Evolutionary conservation across 768 basidiomycete genomes (phyloP).

Genomic region (Leccinum imitatum): DNA sequence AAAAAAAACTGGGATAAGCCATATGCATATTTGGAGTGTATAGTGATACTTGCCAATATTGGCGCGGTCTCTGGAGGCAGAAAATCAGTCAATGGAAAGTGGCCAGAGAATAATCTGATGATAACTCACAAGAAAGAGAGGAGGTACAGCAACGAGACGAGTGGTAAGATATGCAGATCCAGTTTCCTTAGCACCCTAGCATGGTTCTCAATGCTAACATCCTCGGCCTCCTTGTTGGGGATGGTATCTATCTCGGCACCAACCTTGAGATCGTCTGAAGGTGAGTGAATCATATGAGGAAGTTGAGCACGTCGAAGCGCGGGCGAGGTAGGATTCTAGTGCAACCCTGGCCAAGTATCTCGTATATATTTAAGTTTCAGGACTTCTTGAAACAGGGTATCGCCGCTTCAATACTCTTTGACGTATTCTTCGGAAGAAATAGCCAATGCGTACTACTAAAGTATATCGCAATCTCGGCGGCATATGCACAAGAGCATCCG

Average conservation of each 20-base stretch:
- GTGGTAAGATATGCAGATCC: background rate
- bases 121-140: constrained; percentile 1
- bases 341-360: background rate
- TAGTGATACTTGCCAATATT: constrained; percentile 39
- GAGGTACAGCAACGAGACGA: background rate
- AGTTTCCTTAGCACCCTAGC: background rate
- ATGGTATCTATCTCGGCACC: constrained; percentile 3
- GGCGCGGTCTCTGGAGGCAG: constrained; percentile 38
- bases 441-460: background rate
- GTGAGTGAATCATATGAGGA: constrained; percentile 4
- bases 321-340: background rate
- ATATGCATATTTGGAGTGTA: background rate
- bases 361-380: background rate
- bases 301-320: background rate
- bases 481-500: background rate
- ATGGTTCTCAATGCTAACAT: background rate
- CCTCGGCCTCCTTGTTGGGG: constrained; percentile 13
- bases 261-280: background rate
- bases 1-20: constrained; percentile 6
- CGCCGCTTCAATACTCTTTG: background rate
- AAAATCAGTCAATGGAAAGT: background rate
- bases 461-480: background rate
- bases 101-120: background rate
- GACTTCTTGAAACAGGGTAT: background rate
- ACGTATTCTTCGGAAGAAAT: background rate